Evolutionary conservation across 2,329 filamentous ascomycete species (phyloP), one percentile per base, ranked within the genome.

Genomic region (Alternaria brassicae): DNA sequence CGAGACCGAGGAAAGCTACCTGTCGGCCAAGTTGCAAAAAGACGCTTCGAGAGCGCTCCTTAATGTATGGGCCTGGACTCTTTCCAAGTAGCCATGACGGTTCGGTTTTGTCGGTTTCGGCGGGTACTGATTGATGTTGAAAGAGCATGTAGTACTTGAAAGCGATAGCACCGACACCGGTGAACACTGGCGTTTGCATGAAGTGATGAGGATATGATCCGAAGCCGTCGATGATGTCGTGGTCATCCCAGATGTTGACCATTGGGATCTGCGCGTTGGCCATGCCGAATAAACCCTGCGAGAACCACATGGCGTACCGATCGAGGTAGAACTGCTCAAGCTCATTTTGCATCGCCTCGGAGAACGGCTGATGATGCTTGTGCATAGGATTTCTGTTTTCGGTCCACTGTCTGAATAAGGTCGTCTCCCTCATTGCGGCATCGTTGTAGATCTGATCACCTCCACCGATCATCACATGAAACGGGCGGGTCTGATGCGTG

Each of bases 91-190:
- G 81, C 95, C 95, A 98, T 73, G 92, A 97, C 2, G 94, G 92
- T 77, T 99, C 96, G 3, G 91, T 86, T 34, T 85, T 83, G 66
- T 96, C 89, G 0, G 89, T 92, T 80, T 99, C 95, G 44, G 89
- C 86, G 1, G 87, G 81, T 3, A 96, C 83, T 66, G 91, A 96
- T 77, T 99, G 96, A 69, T 99, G 95, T 77, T 99, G 95, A 81
- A 99, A 99, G 8, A 99, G 85, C 88, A 99, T 90, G 72, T 99
- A 99, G 79, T 98, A 99, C 77, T 99, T 99, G 85, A 95, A 98
- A 0, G 94, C 94, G 49, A 98, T 88, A 36, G 90, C 91, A 2
- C 95, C 96, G 8, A 99, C 79, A 0, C 96, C 95, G 2, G 89
- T 90, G 75, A 99, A 96, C 0, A 98, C 91, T 0, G 92, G 90